phyloP scores from a whole-genome alignment of 441 rosid genomes.

The Melastoma candidum region DNA sequence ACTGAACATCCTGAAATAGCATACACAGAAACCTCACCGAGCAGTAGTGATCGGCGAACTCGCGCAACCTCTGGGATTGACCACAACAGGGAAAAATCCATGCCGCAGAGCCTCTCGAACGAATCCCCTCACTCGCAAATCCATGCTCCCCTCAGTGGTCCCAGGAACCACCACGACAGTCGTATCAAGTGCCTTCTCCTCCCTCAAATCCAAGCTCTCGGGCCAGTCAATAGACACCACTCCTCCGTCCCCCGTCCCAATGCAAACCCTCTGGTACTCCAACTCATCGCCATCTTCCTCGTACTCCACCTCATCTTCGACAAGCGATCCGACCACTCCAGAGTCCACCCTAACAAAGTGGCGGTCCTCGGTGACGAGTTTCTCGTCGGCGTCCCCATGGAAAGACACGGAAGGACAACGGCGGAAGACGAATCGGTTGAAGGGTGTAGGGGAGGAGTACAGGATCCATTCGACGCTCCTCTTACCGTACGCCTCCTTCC shows the following conservation, averaged over 20 bases:
- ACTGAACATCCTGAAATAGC: background rate
- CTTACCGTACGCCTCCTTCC: background rate
- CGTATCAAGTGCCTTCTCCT: conserved; percentile 81
- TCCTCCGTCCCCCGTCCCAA: conserved; percentile 67
- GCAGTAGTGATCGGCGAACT: conserved; percentile 89
- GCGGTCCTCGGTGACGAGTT: conserved; percentile 59
- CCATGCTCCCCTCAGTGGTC: conserved; percentile 72
- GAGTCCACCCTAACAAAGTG: conserved; percentile 63
- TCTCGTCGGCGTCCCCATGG: conserved; percentile 51
- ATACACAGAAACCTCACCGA: conserved; percentile 34
- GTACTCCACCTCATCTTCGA: conserved; percentile 7
- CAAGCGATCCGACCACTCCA: conserved; percentile 37
- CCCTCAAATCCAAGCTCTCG: conserved; percentile 54
- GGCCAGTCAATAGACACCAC: conserved; percentile 93
- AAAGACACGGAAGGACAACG: conserved; percentile 78
- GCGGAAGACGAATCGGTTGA: conserved; percentile 75
- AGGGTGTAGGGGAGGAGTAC: conserved; percentile 77
- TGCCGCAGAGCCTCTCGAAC: conserved; percentile 49
- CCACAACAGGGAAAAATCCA: conserved; percentile 83
- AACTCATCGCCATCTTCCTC: conserved; percentile 25
- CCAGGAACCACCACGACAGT: conserved; percentile 80
- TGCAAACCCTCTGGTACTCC: conserved; percentile 69
- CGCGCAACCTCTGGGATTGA: conserved; percentile 98
- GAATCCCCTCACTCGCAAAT: conserved; percentile 38
- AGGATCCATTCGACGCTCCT: conserved; percentile 73